These are phyloP conservation scores for Penicillium cataractarum DNA, from an alignment of 495 filamentous ascomycete genomes.

Conservation along the genomic window DNA sequence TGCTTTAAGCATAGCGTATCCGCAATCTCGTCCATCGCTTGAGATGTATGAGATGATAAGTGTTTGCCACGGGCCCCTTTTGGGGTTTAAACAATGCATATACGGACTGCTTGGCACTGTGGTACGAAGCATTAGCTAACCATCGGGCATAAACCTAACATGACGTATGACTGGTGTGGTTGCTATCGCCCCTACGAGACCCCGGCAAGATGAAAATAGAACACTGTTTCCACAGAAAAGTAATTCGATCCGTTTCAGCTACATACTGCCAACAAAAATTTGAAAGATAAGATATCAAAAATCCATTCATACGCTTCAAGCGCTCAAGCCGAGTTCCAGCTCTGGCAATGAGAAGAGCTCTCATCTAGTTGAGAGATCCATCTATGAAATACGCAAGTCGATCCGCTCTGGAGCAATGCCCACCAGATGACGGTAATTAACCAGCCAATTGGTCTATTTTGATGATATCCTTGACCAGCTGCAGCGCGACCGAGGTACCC, in stretches of 20 bases:
- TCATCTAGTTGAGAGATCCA: background rate
- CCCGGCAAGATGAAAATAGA: too few relatives aligned
- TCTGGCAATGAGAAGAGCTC: background rate
- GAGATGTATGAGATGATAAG: background rate
- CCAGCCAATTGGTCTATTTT: conserved; percentile 21
- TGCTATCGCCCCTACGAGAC: too few relatives aligned
- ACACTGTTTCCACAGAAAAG: background rate
- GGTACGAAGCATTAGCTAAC: background rate
- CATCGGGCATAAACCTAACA: background rate
- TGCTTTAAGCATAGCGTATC: background rate
- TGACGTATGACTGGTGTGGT: background rate
- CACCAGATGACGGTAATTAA: background rate
- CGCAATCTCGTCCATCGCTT: background rate
- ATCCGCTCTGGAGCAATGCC: background rate
- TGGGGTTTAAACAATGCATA: background rate
- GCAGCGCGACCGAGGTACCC: conserved; percentile 27
- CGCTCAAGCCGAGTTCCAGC: background rate
- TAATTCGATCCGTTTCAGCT: background rate
- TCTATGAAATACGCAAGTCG: background rate
- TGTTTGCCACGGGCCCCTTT: background rate
- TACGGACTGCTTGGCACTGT: background rate
- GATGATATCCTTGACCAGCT: conserved; percentile 23
- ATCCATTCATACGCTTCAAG: background rate
- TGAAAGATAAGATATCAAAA: background rate
- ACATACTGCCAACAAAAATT: background rate